Base-by-base conservation (phyloP, 1,284 basidiomycete genomes). In the Fomitopsis schrenkii region DNA sequence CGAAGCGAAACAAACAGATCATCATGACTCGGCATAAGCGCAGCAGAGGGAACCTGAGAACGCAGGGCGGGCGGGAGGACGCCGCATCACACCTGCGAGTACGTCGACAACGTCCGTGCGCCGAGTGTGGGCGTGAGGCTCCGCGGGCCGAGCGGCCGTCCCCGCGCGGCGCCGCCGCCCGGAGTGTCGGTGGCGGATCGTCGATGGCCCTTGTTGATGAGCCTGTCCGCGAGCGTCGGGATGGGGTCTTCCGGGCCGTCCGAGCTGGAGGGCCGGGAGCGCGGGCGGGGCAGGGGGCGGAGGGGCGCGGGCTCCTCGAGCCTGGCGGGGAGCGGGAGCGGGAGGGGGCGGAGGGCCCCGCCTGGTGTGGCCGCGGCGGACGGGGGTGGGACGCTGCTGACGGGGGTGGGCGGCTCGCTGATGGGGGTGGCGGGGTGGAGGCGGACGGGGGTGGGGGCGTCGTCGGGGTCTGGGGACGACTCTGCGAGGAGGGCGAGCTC, bases 401-500 rank as follows among this genome's bases (percentile, higher is more conserved):
- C 50, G n/a, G 50, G 50, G 14, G 50, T 53, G 33, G 50, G 4
- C 4, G 50, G 50, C 33, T 53, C 35, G 50, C 50, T 53, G 28
- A 53, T 26, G 28, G 50, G 50, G 15, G 50, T 53, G 30, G 50
- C 15, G 33, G 50, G 50, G 35, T 53, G 50, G 30, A 53, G 50
- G 33, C 50, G 50, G 14, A 53, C 50, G 35, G 50, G 50, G 33
- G 50, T 53, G 28, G 35, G 50, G 35, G 22, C 5, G 12, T 55
- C 54, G 26, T 35, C 36, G 17, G 38, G 19, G 5, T 40, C 54
- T 38, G 26, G 9, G 36, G 52, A 17, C 5, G n/a, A 22, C 59
- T 70, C 67, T 19, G 60, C 61, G 26, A 79, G 71, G 57, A 76
- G 73, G 53, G 82, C 82, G 26, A 86, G 76, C 71, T 88, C 86